Conservation (phyloP, 306 rosid species). For the Ormosia semicastrata region DNA sequence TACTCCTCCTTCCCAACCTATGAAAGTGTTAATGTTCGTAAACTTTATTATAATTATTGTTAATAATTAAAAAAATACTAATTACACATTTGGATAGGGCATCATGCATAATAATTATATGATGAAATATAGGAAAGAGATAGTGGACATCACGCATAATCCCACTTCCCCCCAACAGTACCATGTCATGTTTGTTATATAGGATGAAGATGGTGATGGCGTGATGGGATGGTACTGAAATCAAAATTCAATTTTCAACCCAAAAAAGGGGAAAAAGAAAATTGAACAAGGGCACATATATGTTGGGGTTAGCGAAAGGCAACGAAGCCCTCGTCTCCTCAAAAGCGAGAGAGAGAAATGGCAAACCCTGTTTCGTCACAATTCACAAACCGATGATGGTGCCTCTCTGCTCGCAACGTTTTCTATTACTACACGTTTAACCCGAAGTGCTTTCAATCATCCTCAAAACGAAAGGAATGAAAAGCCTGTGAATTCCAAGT, state of each 20-base stretch:
- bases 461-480: too few relatives aligned
- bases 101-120: neutral
- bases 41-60: too few relatives aligned
- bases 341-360: neutral
- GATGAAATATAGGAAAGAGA: neutral
- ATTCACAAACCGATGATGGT: neutral
- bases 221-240: neutral
- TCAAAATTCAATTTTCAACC: neutral
- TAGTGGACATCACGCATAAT: neutral
- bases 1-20: too few relatives aligned
- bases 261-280: too few relatives aligned
- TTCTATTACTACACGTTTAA: neutral
- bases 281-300: neutral
- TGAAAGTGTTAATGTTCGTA: too few relatives aligned
- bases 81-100: too few relatives aligned
- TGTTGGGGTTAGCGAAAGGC: neutral
- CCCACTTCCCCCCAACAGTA: neutral
- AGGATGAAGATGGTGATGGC: neutral
- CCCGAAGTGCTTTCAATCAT: neutral
- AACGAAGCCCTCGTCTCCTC: neutral
- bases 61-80: too few relatives aligned
- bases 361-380: neutral
- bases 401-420: neutral
- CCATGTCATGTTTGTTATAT: neutral
- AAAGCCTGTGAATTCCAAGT: too few relatives aligned